phyloP scores from a whole-genome alignment of 2,329 filamentous ascomycete species.

The Cadophora luteo-olivacea region DNA sequence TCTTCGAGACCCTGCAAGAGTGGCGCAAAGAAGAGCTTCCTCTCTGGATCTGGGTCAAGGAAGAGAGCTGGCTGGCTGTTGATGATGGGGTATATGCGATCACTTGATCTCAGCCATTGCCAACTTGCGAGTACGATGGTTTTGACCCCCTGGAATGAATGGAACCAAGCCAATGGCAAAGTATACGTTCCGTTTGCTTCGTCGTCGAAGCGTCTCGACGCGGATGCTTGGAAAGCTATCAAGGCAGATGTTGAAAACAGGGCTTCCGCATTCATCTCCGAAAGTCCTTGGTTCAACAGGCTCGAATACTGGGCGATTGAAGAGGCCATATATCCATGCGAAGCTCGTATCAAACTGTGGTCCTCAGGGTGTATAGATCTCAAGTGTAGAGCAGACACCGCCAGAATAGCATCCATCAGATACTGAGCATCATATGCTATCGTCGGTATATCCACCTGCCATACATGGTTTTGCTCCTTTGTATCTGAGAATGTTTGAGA shows the following conservation, averaged over 20 bases:
- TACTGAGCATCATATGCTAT: slow-evolving; percentile 67
- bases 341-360: slow-evolving; percentile 64
- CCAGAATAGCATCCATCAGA: slow-evolving; percentile 68
- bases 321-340: slow-evolving; percentile 69
- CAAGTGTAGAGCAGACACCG: slow-evolving; percentile 68
- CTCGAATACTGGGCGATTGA: slow-evolving; percentile 66
- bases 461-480: slow-evolving; percentile 61
- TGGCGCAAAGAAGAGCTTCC: slow-evolving; percentile 65
- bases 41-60: slow-evolving; percentile 61
- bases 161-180: slow-evolving; percentile 69
- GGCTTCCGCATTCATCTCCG: slow-evolving; percentile 64
- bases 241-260: slow-evolving; percentile 68
- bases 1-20: slow-evolving; percentile 64
- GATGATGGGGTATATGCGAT: slow-evolving; percentile 65
- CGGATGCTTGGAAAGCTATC: slow-evolving; percentile 71
- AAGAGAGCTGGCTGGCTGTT: slow-evolving; percentile 68
- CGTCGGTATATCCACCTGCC: slow-evolving; percentile 64
- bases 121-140: slow-evolving; percentile 68
- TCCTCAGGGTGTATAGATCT: slow-evolving; percentile 63
- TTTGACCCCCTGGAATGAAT: slow-evolving; percentile 72
- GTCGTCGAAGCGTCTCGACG: slow-evolving; percentile 66
- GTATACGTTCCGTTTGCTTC: slow-evolving; percentile 59
- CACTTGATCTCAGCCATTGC: slow-evolving; percentile 66
- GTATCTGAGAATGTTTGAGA: slow-evolving; percentile 63
- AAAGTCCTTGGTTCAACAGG: slow-evolving; percentile 62